Base-by-base conservation (phyloP, 2,329 filamentous ascomycete species). In the Clonostachys chloroleuca region DNA sequence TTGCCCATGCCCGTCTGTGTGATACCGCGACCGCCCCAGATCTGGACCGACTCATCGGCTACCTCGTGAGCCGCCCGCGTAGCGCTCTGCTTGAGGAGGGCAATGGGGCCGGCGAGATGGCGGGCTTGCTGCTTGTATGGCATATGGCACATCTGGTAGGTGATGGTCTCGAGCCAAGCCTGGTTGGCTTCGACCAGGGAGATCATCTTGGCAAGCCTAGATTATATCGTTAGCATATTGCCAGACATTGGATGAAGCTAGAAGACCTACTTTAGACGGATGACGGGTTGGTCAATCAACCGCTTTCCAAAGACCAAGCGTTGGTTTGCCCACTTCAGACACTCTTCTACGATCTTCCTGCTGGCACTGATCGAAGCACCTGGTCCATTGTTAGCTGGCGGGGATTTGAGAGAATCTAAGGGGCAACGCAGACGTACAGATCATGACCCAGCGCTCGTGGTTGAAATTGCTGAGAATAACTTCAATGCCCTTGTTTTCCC, bases 381-480 rank as follows among this genome's bases (percentile, higher is more conserved):
- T 70, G 67, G 52, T 54, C 37, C 5, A 14, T 6, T 46, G 36
- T 48, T 36, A 51, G 34, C 33, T 17, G 17, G 30, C 14, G 20
- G 16, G 12, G 7, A 16, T 35, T 12, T 34, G 12, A 5, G 2
- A 17, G 5, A 12, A 43, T 12, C 5, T 42, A 39, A 55, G 39
- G 2, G 24, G 24, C 3, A 10, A 30, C 2, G 24, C 2, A 16
- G 24, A 69, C 72, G 63, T 68, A 73, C 81, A 84, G 48, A 75
- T 73, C 86, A 92, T 89, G 68, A 79, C 85, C 77, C 86, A 90
- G 34, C 87, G 79, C 70, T 91, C 88, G 68, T 94, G 88, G 74
- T 94, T 94, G 72, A 95, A 95, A 70, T 95, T 95, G 68, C 80
- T 83, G 61, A 94, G 72, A 59, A 95, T 89, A 33, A 94, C 87